phyloP scores from a whole-genome alignment of 176 grass and related monocot species.

The Paspalum notatum region DNA sequence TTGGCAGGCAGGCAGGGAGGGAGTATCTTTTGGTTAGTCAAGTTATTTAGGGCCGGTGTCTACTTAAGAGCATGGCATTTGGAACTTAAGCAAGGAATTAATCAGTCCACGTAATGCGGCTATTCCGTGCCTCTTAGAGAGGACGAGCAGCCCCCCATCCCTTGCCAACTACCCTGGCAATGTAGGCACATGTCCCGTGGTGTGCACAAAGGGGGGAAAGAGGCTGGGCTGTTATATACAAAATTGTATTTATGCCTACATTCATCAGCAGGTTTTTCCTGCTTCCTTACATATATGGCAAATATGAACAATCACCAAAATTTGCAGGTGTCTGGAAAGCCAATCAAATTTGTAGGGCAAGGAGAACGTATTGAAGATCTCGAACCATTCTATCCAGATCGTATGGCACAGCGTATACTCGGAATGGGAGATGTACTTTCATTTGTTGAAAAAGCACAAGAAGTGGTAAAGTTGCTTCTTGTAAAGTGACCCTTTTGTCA shows the following conservation, averaged over 20 bases:
- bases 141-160: too few species aligned
- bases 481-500: background rate
- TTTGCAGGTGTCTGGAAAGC: conserved; percentile 83
- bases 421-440: conserved; percentile 99
- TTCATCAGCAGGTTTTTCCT: background rate
- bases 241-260: background rate
- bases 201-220: conserved; percentile 4
- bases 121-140: too few species aligned
- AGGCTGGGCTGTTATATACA: background rate
- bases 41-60: too few species aligned
- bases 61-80: too few species aligned
- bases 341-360: conserved; percentile 91
- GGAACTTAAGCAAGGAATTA: too few species aligned
- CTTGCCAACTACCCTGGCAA: too few species aligned
- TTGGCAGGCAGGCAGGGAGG: too few species aligned
- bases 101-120: too few species aligned
- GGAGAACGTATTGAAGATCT: conserved; percentile 92
- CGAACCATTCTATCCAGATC: conserved; percentile 95
- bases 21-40: too few species aligned
- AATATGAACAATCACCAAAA: conserved; percentile 7
- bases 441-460: conserved; percentile 95
- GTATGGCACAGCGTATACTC: conserved; percentile 89
- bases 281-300: too few species aligned
- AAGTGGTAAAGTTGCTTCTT: conserved; percentile 72
- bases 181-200: background rate